Percentiles rank a stretch among this genome's conserved stretches.
These are phyloP conservation scores for Tylopilus rubrobrunneus DNA, from an alignment of 768 basidiomycete species.

Conservation along the genomic window DNA sequence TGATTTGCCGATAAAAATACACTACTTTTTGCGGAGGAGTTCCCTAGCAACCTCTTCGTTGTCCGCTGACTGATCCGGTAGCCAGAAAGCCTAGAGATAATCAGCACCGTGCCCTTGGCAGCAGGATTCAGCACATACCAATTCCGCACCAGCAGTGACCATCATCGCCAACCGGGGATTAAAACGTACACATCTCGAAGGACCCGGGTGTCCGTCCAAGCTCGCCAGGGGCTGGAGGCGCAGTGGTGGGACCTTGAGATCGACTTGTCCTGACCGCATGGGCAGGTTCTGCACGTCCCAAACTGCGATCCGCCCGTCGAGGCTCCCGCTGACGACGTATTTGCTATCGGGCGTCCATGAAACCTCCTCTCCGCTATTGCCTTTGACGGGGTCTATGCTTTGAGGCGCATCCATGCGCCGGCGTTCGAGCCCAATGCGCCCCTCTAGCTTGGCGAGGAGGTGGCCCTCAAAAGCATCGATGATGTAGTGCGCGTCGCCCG, in stretches of 20 bases:
- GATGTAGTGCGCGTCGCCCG: constrained; percentile 89
- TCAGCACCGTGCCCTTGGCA: constrained; percentile 7
- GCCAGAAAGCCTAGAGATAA: constrained; percentile 53
- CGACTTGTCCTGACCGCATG: constrained; percentile 45
- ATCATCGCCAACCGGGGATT: constrained; percentile 91
- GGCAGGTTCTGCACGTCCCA: constrained; percentile 82
- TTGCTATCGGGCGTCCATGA: constrained; percentile 94
- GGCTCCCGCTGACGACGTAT: constrained; percentile 79
- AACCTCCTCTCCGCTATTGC: constrained; percentile 90
- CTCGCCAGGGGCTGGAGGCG: constrained; percentile 46
- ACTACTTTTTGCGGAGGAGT: constrained; percentile 52
- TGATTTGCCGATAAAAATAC: neutral
- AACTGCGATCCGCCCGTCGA: constrained; percentile 78
- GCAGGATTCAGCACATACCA: constrained; percentile 49
- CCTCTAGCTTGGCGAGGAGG: constrained; percentile 81
- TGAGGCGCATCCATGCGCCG: constrained; percentile 45
- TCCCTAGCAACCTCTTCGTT: constrained; percentile 69
- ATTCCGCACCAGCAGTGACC: constrained; percentile 74
- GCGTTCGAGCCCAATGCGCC: constrained; percentile 79
- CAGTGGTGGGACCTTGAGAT: constrained; percentile 50
- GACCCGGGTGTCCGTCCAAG: constrained; percentile 79
- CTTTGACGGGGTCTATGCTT: constrained; percentile 66
- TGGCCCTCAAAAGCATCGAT: constrained; percentile 87
- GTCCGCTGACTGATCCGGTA: constrained; percentile 65
- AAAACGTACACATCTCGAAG: constrained; percentile 81